phyloP scores from a whole-genome alignment of 1,139 yeast genomes.

The Hanseniaspora gamundiae region DNA sequence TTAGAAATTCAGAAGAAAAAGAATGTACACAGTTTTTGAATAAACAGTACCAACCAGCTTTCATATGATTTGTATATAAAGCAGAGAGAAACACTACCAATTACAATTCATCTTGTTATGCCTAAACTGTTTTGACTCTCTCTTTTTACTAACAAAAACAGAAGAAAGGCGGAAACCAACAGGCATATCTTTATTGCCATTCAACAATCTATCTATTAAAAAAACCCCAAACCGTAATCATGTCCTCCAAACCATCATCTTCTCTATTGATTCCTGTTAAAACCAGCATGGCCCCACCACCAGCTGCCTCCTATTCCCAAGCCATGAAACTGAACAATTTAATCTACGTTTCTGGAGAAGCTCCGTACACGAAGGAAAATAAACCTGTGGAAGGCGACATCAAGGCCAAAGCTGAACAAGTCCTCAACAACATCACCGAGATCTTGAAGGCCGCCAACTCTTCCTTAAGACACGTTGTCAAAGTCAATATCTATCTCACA shows the following conservation, averaged over 20 bases:
- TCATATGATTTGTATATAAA: no score
- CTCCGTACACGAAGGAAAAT: conserved; percentile 70
- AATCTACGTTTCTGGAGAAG: conserved; percentile 81
- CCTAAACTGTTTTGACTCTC: no score
- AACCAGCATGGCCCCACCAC: conserved; percentile 71
- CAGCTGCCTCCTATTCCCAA: conserved; percentile 83
- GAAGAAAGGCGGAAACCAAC: no score
- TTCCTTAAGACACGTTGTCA: conserved; percentile 60
- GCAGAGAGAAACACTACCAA: no score
- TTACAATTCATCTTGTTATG: no score
- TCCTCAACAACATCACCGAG: conserved; percentile 54
- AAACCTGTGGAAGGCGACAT: conserved; percentile 60
- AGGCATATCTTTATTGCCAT: no score
- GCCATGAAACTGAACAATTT: conserved; percentile 75
- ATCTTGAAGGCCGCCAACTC: conserved; percentile 71
- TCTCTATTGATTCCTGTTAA: conserved; percentile 5
- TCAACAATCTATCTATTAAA: no score
- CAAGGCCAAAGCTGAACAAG: conserved; percentile 69
- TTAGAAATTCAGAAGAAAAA: no score
- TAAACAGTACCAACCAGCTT: no score
- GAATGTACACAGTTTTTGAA: no score
- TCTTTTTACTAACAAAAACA: no score
- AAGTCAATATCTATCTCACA: conserved; percentile 68
- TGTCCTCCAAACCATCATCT: conserved; percentile 2
- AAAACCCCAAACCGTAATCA: no score